Evolutionary conservation across 2,329 filamentous ascomycete genomes (phyloP).

Genomic region (Aphanoascus verrucosus): DNA sequence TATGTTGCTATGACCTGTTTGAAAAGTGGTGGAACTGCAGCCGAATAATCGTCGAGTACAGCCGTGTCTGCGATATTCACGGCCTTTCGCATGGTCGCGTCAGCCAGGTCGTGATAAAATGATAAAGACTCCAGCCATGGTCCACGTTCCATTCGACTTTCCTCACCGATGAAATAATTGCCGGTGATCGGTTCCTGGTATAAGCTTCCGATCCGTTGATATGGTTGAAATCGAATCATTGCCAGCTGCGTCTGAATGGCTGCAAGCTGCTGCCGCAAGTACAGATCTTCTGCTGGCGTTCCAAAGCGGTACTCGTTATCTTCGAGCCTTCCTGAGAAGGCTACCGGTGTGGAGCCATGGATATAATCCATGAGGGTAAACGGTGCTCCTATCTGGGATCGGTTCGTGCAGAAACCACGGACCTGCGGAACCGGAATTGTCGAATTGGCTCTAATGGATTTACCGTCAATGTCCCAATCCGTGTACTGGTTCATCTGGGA

Average conservation of each 20-base stretch:
- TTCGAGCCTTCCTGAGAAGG: neutral
- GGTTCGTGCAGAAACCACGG: too few species aligned
- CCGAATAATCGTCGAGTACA: too few species aligned
- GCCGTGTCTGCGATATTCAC: neutral
- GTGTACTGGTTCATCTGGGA: too few species aligned
- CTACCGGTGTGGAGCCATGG: neutral
- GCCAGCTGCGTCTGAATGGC: too few species aligned
- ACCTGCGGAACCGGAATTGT: too few species aligned
- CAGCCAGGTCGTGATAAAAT: constrained; percentile 1
- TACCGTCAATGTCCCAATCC: too few species aligned
- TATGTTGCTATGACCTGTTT: neutral
- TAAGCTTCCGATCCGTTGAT: too few species aligned
- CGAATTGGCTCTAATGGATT: too few species aligned
- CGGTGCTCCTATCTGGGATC: neutral
- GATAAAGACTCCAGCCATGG: neutral
- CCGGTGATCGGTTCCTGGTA: neutral
- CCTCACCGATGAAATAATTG: neutral
- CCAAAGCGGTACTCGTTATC: neutral
- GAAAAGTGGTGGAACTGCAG: too few species aligned
- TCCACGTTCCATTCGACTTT: neutral
- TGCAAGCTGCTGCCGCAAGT: too few species aligned
- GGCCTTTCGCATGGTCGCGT: neutral
- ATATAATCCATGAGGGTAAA: constrained; percentile 9
- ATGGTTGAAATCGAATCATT: too few species aligned
- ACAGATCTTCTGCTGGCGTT: too few species aligned